phyloP scores from a whole-genome alignment of 2,329 filamentous ascomycete genomes.

The Thyridium curvatum region DNA sequence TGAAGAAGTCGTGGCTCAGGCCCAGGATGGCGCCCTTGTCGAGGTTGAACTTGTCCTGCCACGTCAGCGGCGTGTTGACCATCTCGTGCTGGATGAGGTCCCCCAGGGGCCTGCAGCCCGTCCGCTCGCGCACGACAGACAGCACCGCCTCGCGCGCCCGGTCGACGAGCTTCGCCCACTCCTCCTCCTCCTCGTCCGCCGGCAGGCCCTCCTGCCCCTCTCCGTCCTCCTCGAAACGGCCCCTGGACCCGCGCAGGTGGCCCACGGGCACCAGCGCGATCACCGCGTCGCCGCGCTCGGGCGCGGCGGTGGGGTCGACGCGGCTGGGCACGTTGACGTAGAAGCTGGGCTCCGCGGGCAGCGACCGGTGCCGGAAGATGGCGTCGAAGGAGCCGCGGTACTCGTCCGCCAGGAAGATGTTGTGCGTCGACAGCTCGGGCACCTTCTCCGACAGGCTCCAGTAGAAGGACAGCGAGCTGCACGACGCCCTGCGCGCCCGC shows the following conservation, averaged over 20 bases:
- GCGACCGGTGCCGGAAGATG: slow-evolving; percentile 64
- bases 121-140: slow-evolving; percentile 52
- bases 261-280: slow-evolving; percentile 69
- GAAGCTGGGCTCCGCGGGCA: slow-evolving; percentile 65
- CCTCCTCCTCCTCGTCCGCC: slow-evolving; percentile 29
- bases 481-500: slow-evolving; percentile 50
- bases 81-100: slow-evolving; percentile 51
- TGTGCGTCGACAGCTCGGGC: slow-evolving; percentile 61
- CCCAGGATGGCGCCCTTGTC: slow-evolving; percentile 70
- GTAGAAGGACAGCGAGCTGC: slow-evolving; percentile 72
- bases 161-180: slow-evolving; percentile 56
- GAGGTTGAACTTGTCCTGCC: slow-evolving; percentile 65
- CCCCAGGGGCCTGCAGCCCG: slow-evolving; percentile 43
- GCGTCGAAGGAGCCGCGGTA: slow-evolving; percentile 69
- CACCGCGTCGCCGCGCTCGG: slow-evolving; percentile 56
- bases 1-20: slow-evolving; percentile 67
- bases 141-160: slow-evolving; percentile 56
- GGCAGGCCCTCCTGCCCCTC: too few relatives aligned
- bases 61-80: slow-evolving; percentile 59
- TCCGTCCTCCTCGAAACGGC: slow-evolving; percentile 9
- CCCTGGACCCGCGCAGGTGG: slow-evolving; percentile 49
- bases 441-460: slow-evolving; percentile 59
- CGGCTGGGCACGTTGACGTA: slow-evolving; percentile 72
- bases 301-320: slow-evolving; percentile 62
- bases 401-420: slow-evolving; percentile 70